These are phyloP conservation scores for Daldinia vernicosa DNA, from an alignment of 495 filamentous ascomycete genomes.

Conservation along the genomic window DNA sequence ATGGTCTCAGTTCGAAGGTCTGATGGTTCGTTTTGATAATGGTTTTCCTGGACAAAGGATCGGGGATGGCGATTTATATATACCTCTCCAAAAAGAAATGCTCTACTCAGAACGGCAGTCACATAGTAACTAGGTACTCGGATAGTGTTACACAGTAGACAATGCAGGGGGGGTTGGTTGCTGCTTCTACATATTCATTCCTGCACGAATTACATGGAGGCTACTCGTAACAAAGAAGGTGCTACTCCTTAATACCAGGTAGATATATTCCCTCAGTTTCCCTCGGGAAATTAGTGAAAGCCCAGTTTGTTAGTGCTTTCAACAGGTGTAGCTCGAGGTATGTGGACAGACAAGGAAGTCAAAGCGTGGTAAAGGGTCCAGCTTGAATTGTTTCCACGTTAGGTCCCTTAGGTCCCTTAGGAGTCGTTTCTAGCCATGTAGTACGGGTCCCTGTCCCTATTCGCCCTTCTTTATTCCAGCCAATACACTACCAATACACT, in stretches of 20 bases:
- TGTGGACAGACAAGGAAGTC: background rate
- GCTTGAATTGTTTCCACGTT: background rate
- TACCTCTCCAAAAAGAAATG: background rate
- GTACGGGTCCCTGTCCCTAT: background rate
- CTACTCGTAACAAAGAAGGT: too few species aligned
- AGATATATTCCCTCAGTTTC: too few species aligned
- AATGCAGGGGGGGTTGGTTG: too few species aligned
- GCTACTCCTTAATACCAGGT: too few species aligned
- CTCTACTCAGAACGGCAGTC: background rate
- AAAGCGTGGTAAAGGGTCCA: background rate
- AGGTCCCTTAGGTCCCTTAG: too few species aligned
- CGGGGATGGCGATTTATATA: background rate
- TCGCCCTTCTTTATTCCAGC: background rate
- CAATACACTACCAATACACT: background rate
- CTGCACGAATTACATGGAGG: too few species aligned
- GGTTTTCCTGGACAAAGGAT: background rate
- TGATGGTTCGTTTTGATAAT: background rate
- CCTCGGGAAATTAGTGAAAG: constrained; percentile 4
- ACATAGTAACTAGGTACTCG: too few species aligned
- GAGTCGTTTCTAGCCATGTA: background rate
- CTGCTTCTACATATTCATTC: too few species aligned
- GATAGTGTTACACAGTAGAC: background rate
- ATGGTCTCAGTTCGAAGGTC: background rate
- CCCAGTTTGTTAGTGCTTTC: background rate
- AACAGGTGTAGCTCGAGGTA: background rate